Evolutionary conservation across 495 filamentous ascomycete species (phyloP).

Genomic region (Alectoria sarmentosa): DNA sequence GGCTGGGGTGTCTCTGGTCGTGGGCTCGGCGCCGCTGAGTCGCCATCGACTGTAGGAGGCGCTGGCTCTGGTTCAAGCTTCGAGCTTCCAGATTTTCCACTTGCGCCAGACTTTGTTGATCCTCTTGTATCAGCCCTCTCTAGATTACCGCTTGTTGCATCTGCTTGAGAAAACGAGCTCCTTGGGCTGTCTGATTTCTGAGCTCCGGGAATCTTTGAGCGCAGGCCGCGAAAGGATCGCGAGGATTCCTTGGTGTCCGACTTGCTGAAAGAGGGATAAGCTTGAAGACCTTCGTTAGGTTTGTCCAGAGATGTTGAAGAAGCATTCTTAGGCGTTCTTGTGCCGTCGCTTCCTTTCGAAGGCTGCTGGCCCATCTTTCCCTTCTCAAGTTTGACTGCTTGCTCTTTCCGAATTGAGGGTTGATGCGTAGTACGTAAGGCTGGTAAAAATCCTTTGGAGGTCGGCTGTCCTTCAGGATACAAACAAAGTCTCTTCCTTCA

Average conservation of each 20-base stretch:
- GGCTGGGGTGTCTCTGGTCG: slow-evolving; percentile 54
- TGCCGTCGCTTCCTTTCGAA: slow-evolving; percentile 65
- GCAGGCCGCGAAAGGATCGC: slow-evolving; percentile 70
- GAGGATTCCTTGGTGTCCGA: slow-evolving; percentile 93
- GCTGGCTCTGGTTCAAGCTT: slow-evolving; percentile 18
- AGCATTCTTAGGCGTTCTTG: slow-evolving; percentile 32
- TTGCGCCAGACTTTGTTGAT: slow-evolving; percentile 61
- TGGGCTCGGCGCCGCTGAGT: slow-evolving; percentile 33
- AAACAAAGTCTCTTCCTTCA: not conserved
- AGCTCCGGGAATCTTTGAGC: slow-evolving; percentile 63
- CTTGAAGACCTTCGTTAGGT: slow-evolving; percentile 52
- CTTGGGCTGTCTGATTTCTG: slow-evolving; percentile 71
- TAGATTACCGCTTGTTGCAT: slow-evolving; percentile 36
- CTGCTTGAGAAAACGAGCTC: slow-evolving; percentile 58
- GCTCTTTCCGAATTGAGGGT: not conserved
- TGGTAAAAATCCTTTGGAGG: not conserved
- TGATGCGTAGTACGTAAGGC: not conserved
- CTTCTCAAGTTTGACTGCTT: not conserved
- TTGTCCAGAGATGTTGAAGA: slow-evolving; percentile 30
- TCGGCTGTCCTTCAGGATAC: not conserved
- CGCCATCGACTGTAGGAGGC: slow-evolving; percentile 15
- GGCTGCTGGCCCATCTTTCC: slow-evolving; percentile 79
- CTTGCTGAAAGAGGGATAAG: slow-evolving; percentile 85
- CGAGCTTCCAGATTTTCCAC: slow-evolving; percentile 33
- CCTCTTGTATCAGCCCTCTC: slow-evolving; percentile 66